Conservation (phyloP, 371 early-diverging fungal genomes). For the Smittium culicis region DNA sequence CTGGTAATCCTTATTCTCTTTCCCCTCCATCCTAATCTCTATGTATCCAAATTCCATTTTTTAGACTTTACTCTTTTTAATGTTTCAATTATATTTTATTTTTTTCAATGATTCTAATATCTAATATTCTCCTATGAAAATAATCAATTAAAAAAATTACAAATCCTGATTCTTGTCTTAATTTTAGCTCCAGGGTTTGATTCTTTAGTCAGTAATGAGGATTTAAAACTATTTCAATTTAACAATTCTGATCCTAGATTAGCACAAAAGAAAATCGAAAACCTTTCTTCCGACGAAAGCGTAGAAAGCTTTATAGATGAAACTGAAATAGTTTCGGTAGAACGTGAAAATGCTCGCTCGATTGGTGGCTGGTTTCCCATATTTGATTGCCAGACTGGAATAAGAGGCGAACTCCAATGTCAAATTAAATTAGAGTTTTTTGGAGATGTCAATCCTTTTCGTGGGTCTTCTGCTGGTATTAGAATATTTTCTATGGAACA, state of each 20-base stretch:
- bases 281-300: constrained; percentile 9
- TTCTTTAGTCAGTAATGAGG: neutral
- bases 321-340: constrained; percentile 20
- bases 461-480: constrained; percentile 46
- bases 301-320: constrained; percentile 19
- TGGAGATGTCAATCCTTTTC: constrained; percentile 52
- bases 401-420: constrained; percentile 52
- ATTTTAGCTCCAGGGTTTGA: neutral
- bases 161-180: neutral
- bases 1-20: too few species aligned
- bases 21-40: too few species aligned
- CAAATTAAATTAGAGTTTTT: constrained; percentile 55
- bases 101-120: too few species aligned
- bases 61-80: too few species aligned
- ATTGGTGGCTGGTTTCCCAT: constrained; percentile 67
- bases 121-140: too few species aligned
- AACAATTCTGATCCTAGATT: neutral
- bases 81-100: too few species aligned
- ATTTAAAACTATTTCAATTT: neutral
- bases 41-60: too few species aligned
- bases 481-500: constrained; percentile 38
- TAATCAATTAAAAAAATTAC: too few species aligned
- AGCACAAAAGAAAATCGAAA: neutral
- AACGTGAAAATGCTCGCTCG: constrained; percentile 24
- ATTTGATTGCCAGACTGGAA: constrained; percentile 44